Evolutionary conservation across 2,329 filamentous ascomycete genomes (phyloP), one percentile per base, ranked within the genome.

Genomic region (Colletotrichum siamense): DNA sequence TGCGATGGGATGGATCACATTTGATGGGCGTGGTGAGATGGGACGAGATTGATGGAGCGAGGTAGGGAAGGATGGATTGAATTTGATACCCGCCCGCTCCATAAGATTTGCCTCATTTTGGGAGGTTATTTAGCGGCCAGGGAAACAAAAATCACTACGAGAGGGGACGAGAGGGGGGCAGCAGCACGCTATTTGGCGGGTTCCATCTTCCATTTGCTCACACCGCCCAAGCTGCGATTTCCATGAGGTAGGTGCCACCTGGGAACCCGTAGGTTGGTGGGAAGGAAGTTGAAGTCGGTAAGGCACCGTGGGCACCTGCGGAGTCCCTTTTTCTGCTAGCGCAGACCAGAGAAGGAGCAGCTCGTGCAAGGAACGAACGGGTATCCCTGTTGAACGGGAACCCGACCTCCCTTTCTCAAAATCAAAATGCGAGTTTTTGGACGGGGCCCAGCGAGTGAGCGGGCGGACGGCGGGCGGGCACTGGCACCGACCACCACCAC

Each of bases 161-260:
- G 63, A 62, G 73, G 69, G 63, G 52, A 44, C 57, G 32, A 65
- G 36, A 73, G 62, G 52, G 73, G 73, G 34, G 72, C 24, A 61
- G 44, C 44, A 66, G 55, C 55, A 73, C 73, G 73, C 69, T 75
- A 73, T 76, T 59, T 59, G 63, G 72, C 64, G 73, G 73, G 69
- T 73, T 73, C 70, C 70, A 69, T 69, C 64, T 73, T 73, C 70
- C 70, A 69, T 69, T 69, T 76, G 64, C 73, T 69, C 73, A 76
- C 73, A 76, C 73, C 73, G 73, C 68, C 68, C 28, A 59, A 57
- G n/a, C 36, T 16, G 68, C 57, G 59, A 26, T 26, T 30, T 59
- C 24, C 8, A 34, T 52, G 44, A 8, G 44, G 44, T 52, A 52
- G 44, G 44, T 52, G 44, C 44, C 44, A 22, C 44, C 44, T 52